These are phyloP conservation scores for Diaporthe helianthi DNA, from an alignment of 2,329 filamentous ascomycete genomes.

Conservation along the genomic window DNA sequence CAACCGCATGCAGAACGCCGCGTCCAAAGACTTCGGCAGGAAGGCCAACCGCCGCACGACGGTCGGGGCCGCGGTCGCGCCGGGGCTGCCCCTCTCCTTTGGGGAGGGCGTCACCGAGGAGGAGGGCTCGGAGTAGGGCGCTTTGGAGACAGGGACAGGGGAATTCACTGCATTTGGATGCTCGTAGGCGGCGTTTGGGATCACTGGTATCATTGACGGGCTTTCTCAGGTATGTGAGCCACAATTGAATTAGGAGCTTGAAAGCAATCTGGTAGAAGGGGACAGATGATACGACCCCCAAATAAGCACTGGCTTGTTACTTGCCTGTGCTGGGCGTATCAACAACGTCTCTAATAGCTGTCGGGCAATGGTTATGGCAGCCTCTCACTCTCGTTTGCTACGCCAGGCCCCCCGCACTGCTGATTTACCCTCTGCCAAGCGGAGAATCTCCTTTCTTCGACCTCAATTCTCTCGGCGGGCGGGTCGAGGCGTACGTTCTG, in stretches of 20 bases:
- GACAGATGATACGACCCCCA: not conserved
- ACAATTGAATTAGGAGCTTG: not conserved
- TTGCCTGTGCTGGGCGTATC: not conserved
- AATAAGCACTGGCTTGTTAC: not conserved
- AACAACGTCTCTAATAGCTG: not conserved
- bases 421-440: not conserved
- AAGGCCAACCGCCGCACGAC: slow-evolving; percentile 51
- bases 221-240: not conserved
- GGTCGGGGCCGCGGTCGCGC: slow-evolving; percentile 51
- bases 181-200: not conserved
- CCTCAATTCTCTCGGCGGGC: not conserved
- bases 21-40: slow-evolving; percentile 52
- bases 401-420: not conserved
- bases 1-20: slow-evolving; percentile 53
- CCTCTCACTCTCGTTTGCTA: not conserved
- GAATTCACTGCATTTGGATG: not conserved
- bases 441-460: not conserved
- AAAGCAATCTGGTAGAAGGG: not conserved
- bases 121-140: slow-evolving; percentile 22
- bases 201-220: not conserved
- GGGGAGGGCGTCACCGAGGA: slow-evolving; percentile 41
- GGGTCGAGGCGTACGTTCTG: not conserved
- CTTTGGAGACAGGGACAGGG: too few relatives aligned
- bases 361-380: too few relatives aligned
- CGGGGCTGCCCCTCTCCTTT: slow-evolving; percentile 40